Conservation (phyloP, 2,329 filamentous ascomycete species). For the Sclerotiophoma versabilis region DNA sequence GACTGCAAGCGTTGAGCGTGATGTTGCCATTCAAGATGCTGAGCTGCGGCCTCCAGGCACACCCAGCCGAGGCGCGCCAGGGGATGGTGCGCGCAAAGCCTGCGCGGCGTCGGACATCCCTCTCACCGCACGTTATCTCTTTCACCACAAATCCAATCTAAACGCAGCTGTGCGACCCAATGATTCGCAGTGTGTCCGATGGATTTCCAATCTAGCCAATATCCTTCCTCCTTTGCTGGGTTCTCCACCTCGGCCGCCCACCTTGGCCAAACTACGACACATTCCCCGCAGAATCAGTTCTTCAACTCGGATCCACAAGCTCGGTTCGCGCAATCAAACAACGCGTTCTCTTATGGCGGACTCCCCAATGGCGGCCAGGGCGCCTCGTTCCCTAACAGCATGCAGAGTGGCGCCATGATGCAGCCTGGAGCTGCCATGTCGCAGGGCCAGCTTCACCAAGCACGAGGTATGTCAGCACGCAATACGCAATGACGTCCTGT, state of each 20-base stretch:
- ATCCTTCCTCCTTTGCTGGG: slow-evolving; percentile 41
- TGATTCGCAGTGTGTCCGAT: slow-evolving; percentile 44
- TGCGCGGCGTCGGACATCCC: slow-evolving; percentile 26
- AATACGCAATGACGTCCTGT: slow-evolving; percentile 29
- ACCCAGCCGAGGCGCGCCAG: slow-evolving; percentile 8
- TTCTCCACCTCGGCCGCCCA: slow-evolving; percentile 39
- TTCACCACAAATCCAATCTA: slow-evolving; percentile 48
- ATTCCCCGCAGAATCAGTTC: slow-evolving; percentile 43
- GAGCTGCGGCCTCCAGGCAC: slow-evolving; percentile 10
- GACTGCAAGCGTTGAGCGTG: background rate
- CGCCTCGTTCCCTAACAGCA: slow-evolving; percentile 34
- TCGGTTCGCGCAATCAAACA: slow-evolving; percentile 45
- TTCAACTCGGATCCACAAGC: slow-evolving; percentile 43
- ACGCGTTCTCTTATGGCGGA: slow-evolving; percentile 37
- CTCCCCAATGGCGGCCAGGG: slow-evolving; percentile 45
- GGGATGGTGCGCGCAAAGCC: slow-evolving; percentile 10
- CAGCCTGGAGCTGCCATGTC: slow-evolving; percentile 43
- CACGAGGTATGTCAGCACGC: slow-evolving; percentile 46
- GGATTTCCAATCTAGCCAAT: slow-evolving; percentile 48
- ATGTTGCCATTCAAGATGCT: slow-evolving; percentile 9
- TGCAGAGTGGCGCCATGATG: slow-evolving; percentile 43
- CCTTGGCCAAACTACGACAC: slow-evolving; percentile 26
- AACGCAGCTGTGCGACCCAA: slow-evolving; percentile 49
- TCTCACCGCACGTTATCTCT: slow-evolving; percentile 47
- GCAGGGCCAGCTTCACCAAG: slow-evolving; percentile 46